Evolutionary conservation across 225 moss, liverwort and hornwort genomes (phyloP).

Genomic region (Climacium dendroides): DNA sequence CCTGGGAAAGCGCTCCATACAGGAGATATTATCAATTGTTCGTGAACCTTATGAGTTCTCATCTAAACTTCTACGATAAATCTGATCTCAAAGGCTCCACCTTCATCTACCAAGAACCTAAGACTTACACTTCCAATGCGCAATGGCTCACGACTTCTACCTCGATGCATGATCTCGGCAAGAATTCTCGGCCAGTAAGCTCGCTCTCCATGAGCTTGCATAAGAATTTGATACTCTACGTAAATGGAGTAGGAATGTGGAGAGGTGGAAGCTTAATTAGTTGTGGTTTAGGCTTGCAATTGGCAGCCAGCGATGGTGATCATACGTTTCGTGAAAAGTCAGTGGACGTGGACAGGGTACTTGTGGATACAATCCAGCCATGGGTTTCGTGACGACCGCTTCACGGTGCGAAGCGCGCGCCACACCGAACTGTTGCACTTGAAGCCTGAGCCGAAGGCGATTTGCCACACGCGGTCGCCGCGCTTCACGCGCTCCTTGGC

Average conservation of each 20-base stretch:
- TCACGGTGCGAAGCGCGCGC: constrained; percentile 31
- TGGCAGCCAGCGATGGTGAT: not conserved
- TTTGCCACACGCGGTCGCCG: constrained; percentile 42
- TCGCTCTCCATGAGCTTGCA: not conserved
- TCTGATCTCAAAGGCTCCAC: not conserved
- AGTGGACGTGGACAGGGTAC: not conserved
- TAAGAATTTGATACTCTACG: not conserved
- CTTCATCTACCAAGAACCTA: not conserved
- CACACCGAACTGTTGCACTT: constrained; percentile 47
- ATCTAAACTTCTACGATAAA: not conserved
- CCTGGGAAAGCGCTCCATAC: not conserved
- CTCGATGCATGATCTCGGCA: not conserved
- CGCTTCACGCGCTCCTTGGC: constrained; percentile 28
- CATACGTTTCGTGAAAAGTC: not conserved
- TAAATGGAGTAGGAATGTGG: not conserved
- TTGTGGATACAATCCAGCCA: constrained; percentile 23
- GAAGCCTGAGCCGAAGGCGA: constrained; percentile 42
- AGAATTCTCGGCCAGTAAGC: not conserved
- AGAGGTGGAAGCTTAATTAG: not conserved
- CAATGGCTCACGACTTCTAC: not conserved
- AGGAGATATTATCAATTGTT: not conserved
- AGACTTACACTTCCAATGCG: not conserved
- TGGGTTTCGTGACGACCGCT: constrained; percentile 7
- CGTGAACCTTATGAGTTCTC: not conserved
- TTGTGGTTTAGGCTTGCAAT: not conserved